Conservation (phyloP, 176 grass and related monocot genomes). For the barley (Hordeum vulgare) region MorexV3_pseudomolecules_assembly NC_058519.1:649243273-649243772, state of each 20-base stretch:
- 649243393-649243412: not conserved
- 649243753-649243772: not conserved
- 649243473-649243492: not conserved
- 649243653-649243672: not conserved
- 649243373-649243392: not conserved
- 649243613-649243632: not conserved
- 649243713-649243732: not conserved
- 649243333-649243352: conserved; percentile 13
- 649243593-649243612: not conserved
- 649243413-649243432: not conserved
- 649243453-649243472: not conserved
- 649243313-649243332: not conserved
- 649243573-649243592: not conserved
- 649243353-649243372: not conserved
- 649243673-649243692: not conserved
- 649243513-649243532: not conserved
- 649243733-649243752: not conserved
- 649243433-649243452: not conserved
- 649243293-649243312: not conserved
- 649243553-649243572: not conserved
- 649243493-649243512: not conserved
- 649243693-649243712: not conserved
- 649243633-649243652: not conserved
- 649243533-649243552: not conserved
- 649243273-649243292: not conserved